Evolutionary conservation across 2,329 filamentous ascomycete species (phyloP), one percentile per base, ranked within the genome.

Genomic region (Aspergillus ibericus): DNA sequence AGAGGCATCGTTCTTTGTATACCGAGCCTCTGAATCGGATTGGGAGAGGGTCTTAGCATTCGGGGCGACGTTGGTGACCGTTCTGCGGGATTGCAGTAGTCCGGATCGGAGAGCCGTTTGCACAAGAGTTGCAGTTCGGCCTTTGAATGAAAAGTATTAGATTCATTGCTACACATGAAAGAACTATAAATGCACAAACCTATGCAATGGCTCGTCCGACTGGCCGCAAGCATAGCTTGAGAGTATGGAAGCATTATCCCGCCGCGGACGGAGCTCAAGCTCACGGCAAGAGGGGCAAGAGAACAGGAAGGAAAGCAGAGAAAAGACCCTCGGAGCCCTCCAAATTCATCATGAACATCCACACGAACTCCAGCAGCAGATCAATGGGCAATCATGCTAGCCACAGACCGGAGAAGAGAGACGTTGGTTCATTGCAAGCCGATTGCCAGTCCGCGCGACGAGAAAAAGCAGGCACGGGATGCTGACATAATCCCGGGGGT

Each of bases 231-330:
- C 56, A 60, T 56, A 40, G 57, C 55, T 53, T 56, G 63, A 27
- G 63, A 60, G 47, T 61, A 63, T 59, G 61, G 60, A 55, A 71
- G 68, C 66, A 71, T 74, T 72, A 74, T 75, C 55, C 63, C 66
- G 69, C 56, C 29, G n/a, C 46, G 63, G 62, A 49, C 57, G 42
- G 47, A 49, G 58, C 49, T 48, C 25, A 29, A 53, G 55, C 63
- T 64, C 60, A 63, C 35, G 56, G 50, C 47, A 59, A 59, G 12
- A 58, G 35, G 50, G 55, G 56, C 38, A 49, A 49, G 29, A 53
- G 32, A 38, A 53, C 25, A 59, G 51, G n/a, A 25, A 56, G 44
- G 27, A 54, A 47, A 53, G 20, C 27, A 27, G 35, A 34, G 15
- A 57, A 50, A 51, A 53, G 22, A 59, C 44, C 35, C 54, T 57